A percentile compares a stretch with the other conserved stretches of the same genome.
These are phyloP conservation scores for Puccinellia tenuiflora DNA, from an alignment of 176 grass and related monocot genomes.

Conservation along the genomic window DNA sequence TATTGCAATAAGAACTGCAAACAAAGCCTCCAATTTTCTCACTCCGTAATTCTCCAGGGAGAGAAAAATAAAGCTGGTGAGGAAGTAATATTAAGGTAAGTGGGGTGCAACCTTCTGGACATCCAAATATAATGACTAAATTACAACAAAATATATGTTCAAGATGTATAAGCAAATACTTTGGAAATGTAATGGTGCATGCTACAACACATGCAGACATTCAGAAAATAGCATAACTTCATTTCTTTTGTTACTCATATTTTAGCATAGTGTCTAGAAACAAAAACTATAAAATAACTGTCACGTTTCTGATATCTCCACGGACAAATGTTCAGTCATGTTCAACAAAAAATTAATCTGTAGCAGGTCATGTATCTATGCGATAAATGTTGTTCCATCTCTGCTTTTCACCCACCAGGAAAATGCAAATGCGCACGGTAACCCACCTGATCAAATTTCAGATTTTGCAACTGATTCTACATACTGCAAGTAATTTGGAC, in stretches of 20 bases:
- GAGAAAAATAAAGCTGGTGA: conserved; percentile 86
- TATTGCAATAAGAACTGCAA: conserved; percentile 77
- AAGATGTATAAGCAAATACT: background rate
- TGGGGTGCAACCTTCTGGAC: background rate
- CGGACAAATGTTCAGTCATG: background rate
- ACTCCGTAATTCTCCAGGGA: conserved; percentile 90
- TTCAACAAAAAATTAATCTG: background rate
- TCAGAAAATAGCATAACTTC: background rate
- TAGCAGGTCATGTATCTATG: background rate
- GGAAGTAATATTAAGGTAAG: conserved; percentile 15
- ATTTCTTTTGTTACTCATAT: background rate
- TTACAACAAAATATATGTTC: background rate
- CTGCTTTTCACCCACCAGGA: background rate
- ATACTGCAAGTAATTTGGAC: background rate
- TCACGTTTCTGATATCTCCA: background rate
- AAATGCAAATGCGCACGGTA: background rate
- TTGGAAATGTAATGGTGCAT: background rate
- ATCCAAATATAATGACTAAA: background rate
- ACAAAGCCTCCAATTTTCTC: conserved; percentile 85
- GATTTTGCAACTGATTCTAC: background rate
- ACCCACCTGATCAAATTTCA: background rate
- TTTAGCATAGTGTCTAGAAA: background rate
- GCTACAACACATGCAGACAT: background rate
- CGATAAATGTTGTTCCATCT: background rate
- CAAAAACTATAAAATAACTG: background rate